Conservation (phyloP, 805 yeast species). For the Candida sphagnicola region DNA sequence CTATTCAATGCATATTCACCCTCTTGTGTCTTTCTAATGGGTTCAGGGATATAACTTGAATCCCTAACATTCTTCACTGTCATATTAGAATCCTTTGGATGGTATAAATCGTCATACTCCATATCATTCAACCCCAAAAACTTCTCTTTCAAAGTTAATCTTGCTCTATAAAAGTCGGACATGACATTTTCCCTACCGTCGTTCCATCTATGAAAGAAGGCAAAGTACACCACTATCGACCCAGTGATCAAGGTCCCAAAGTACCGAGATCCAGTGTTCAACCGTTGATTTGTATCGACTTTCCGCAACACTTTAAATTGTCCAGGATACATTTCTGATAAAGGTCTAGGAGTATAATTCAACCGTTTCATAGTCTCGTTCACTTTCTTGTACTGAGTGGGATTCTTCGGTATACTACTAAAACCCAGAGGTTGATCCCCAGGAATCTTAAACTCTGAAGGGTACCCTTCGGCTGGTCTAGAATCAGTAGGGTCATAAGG, state of each 20-base stretch:
- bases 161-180: slow-evolving; percentile 60
- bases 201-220: slow-evolving; percentile 80
- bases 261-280: slow-evolving; percentile 58
- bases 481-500: slow-evolving; percentile 77
- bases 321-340: slow-evolving; percentile 71
- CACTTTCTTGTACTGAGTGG: slow-evolving; percentile 63
- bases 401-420: slow-evolving; percentile 57
- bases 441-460: slow-evolving; percentile 73
- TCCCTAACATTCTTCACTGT: slow-evolving; percentile 42
- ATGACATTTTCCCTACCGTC: slow-evolving; percentile 77
- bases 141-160: slow-evolving; percentile 52
- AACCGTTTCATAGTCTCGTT: slow-evolving; percentile 70
- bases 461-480: slow-evolving; percentile 82
- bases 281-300: slow-evolving; percentile 47
- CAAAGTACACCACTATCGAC: slow-evolving; percentile 51
- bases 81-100: slow-evolving; percentile 37
- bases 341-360: slow-evolving; percentile 76
- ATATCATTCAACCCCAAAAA: slow-evolving; percentile 54
- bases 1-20: slow-evolving; percentile 52
- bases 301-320: slow-evolving; percentile 68
- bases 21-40: slow-evolving; percentile 41
- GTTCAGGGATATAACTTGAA: slow-evolving; percentile 39
- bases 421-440: slow-evolving; percentile 53
- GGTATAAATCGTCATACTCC: slow-evolving; percentile 61
- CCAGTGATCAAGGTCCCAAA: slow-evolving; percentile 50